Base-by-base conservation (phyloP, 1,284 basidiomycete species). In the Cerrena zonata region DNA sequence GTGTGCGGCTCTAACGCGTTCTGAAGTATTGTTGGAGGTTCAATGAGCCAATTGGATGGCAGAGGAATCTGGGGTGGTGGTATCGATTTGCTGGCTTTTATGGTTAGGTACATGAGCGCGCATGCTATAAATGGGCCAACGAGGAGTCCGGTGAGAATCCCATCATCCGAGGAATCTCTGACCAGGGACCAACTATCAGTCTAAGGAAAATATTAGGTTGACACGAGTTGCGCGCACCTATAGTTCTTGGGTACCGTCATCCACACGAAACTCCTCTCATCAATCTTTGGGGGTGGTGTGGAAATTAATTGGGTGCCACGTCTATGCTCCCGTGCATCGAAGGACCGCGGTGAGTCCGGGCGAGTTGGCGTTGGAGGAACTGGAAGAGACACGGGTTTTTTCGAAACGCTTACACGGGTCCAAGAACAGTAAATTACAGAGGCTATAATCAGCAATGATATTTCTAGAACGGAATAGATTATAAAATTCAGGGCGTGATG, bases 171-270 rank as follows among this genome's bases (percentile, higher is more conserved):
- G 44, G 85, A 87, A 52, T 89, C 82, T 58, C 90, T 91, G 19
- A 5, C 10, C 21, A 40, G 39, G 42, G 21, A 27, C 42, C 22
- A 44, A 44, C 42, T 22, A 48, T 21, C 26, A 42, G 22, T 26
- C 40, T 44, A 38, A 23, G 15, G 34, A 40, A 18, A 44, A 37
- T 46, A 5, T n/a, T n/a, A 39, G 40, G 22, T 34, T 21, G 40
- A 54, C 36, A 23, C 38, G 22, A 49, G 22, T 45, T 26, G 22
- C 19, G 49, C 21, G 25, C 48, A 86, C 88, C 88, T 75, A 62
- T 89, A 91, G 60, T 91, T 89, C 65, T 89, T 89, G 0, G 86
- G 85, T 7, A 90, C 87, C n/a, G 89, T 87, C 89, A 91, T 91
- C 87, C 87, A 91, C 26, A 91, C 75, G 61, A 83, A 86, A 30